Conservation (phyloP, 495 filamentous ascomycete genomes). For the Evernia prunastri region DNA sequence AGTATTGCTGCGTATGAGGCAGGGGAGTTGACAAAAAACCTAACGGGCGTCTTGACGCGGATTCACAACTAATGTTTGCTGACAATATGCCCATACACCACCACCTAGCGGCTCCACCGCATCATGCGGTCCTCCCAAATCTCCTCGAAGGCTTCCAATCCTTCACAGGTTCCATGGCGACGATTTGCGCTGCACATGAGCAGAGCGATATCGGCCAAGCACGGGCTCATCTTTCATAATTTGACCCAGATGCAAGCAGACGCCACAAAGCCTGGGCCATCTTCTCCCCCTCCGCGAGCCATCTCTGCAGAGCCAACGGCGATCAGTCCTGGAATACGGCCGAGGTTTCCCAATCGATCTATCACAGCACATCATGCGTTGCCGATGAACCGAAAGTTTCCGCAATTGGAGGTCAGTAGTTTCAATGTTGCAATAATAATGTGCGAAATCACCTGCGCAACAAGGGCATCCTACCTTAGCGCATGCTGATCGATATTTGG, state of each 20-base stretch:
- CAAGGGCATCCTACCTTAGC: conserved; percentile 1
- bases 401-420: not conserved
- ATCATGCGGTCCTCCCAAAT: not conserved
- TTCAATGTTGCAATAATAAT: not conserved
- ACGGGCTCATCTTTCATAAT: not conserved
- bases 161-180: not conserved
- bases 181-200: not conserved
- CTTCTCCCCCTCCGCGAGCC: not conserved
- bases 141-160: not conserved
- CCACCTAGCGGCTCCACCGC: not conserved
- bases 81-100: not conserved
- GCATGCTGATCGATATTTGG: not conserved
- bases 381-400: not conserved
- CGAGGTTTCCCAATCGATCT: not conserved
- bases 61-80: not conserved
- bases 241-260: not conserved
- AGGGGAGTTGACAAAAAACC: too few species aligned
- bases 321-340: not conserved
- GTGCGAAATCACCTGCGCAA: not conserved
- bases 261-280: not conserved
- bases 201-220: not conserved
- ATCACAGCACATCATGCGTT: not conserved
- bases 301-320: not conserved
- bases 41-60: not conserved
- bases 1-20: not conserved